Evolutionary conservation across 164 flowering plant genomes (phyloP), one percentile per base, ranked within the genome.

Genomic region (Liriodendron chinense): DNA sequence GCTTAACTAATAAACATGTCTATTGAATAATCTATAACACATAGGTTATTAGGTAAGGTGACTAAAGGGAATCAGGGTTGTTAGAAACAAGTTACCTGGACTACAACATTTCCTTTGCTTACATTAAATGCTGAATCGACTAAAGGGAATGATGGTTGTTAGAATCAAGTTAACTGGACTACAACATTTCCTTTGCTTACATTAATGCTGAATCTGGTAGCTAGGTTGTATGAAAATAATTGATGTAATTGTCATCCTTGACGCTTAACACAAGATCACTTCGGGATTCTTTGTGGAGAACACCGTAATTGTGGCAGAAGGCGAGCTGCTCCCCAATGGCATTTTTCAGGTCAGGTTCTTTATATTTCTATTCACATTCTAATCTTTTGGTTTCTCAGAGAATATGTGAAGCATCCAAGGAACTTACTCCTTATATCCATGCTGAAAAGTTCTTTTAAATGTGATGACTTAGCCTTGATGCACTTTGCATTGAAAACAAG

Each of bases 201-300:
- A 1, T 47, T 57, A 65, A 56, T 75, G 67, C 23, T 20, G 43
- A 66, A 63, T 53, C 70, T 72, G 69, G 34, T 50, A 23, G 22
- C 47, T 16, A 59, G 50, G 3, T 16, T 64, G 3, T 68, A 6
- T 24, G 28, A 23, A 53, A 14, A 0, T 1, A 50, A 26, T 67
- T 26, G 47, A 53, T 22, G 57, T 28, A 21, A 57, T 69, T 67
- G 57, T 79, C 86, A 87, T 88, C 93, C 71, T 90, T 92, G 80
- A 94, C 90, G 72, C 68, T 74, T 65, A 75, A 73, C 80, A 96
- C 99, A 96, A 90, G 82, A 87, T 94, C 65, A 90, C 97, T 8
- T 86, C 98, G 63, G 99, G 99, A 2, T 91, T 89, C 34, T 93
- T 94, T 77, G 82, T 89, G 49, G 99, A 96, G 84, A 94, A 96